phyloP scores from a whole-genome alignment of 2,329 filamentous ascomycete species.

The Alternaria sp. region DNA sequence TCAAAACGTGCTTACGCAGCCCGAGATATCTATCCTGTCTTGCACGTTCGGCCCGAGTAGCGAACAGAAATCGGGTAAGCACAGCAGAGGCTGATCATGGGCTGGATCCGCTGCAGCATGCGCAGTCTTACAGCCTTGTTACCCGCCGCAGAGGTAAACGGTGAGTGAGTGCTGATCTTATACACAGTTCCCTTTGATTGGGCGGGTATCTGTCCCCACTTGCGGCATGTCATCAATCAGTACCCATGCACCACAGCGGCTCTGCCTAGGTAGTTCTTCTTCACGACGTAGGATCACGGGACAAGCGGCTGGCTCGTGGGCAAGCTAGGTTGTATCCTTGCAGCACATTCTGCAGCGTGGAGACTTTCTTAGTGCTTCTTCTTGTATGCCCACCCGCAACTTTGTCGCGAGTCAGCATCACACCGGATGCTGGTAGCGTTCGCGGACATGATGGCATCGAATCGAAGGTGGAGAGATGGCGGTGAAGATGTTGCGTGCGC shows the following conservation, averaged over 20 bases:
- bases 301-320: slow-evolving; percentile 14
- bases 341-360: slow-evolving; percentile 5
- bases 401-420: slow-evolving; percentile 11
- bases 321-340: slow-evolving; percentile 6
- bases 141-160: slow-evolving; percentile 19
- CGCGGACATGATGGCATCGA: slow-evolving; percentile 2
- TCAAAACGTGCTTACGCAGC: slow-evolving; percentile 1
- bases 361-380: background rate
- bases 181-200: slow-evolving; percentile 9
- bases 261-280: slow-evolving; percentile 10
- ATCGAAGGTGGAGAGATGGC: slow-evolving; percentile 20
- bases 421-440: slow-evolving; percentile 8
- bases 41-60: slow-evolving; percentile 13
- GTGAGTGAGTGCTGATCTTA: slow-evolving; percentile 11
- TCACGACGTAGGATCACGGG: slow-evolving; percentile 7
- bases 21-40: slow-evolving; percentile 4
- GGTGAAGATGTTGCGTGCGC: slow-evolving; percentile 30
- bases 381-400: slow-evolving; percentile 4
- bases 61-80: slow-evolving; percentile 12
- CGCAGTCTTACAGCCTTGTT: slow-evolving; percentile 16
- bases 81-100: slow-evolving; percentile 3
- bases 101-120: slow-evolving; percentile 13
- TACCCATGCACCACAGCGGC: slow-evolving; percentile 10
- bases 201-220: slow-evolving; percentile 3
- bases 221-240: slow-evolving; percentile 16